Base-by-base conservation (phyloP, 75 land plant species). In the Larix kaempferi region DNA sequence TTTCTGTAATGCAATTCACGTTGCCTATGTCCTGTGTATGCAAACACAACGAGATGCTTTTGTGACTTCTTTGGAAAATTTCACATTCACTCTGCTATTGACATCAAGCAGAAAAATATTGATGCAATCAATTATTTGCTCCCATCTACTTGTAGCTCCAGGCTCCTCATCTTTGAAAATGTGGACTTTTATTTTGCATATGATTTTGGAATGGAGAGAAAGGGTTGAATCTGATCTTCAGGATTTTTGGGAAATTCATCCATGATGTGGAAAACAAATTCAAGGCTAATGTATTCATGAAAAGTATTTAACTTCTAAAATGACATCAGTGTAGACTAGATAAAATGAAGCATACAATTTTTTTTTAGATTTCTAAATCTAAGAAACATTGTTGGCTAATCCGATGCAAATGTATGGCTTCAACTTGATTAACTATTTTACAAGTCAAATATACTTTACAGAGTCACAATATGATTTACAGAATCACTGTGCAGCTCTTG, bases 21-120 rank as follows among this genome's bases (percentile, higher is more conserved):
- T 98, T 54, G 95, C 99, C 64, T 87, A 98, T 56, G 96, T 89
- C 44, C 87, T 98, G 94, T 86, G 86, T 71, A 95, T 98, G 99
- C 92, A 91, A 82, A 98, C 96, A 71, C 98, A 98, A 56, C 92
- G 99, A 71, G 99, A 98, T 88, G 99, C 98, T 80, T 98, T 98
- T 83, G 88, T 98, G 57, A 98, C 98, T 63, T 95, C 98, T 49
- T 84, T 98, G 37, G 99, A 98, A 63, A 98, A 98, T 79, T 98
- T 98, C 74, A 98, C 99, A 56, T 98, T 49, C 99, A 98, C 84
- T 98, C 99, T 78, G 95, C 99, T 77, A 98, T 96, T 64, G 99
- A 98, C 80, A 98, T 98, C 80, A 98, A 91, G 63, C 99, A 98
- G 86, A 95, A 90, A 88, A 98, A 98, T 66, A 98, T 98, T 79